Evolutionary conservation across 1,139 yeast genomes (phyloP), one percentile per base, ranked within the genome.

Genomic region (Kodamaea derodonti): DNA sequence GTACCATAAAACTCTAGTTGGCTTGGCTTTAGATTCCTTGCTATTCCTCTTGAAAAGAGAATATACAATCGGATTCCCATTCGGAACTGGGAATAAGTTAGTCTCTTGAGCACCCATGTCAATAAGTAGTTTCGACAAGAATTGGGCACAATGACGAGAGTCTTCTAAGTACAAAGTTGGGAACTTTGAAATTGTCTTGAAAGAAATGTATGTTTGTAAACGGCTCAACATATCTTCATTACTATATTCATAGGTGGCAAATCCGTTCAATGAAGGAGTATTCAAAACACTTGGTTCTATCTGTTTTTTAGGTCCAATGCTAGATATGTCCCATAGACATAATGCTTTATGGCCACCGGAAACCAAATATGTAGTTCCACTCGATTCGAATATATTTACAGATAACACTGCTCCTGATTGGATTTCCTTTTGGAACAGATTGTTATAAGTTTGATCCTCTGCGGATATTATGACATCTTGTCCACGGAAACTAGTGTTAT

Each of bases 131-230:
- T 76, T 73, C 24, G 78, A 71, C 39, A 92, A 59, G 46, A 72
- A 85, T 30, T 81, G 80, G 0, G 97, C 96, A 63, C 98, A 92
- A 30, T 83, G 76, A 40, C 97, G 75, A 6, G 94, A 83, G 30
- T 88, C 95, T 44, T 84, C 85, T 48, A 84, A 71, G 51, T 74
- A 80, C 28, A 68, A 54, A 14, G 76, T 75, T 1, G 86, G 87
- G 31, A 71, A 72, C 43, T 82, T 82, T 10, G 95, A 84, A 9
- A 92, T 84, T 0, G 97, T 87, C 46, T 75, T 78, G 57, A 69
- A 88, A 1, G 84, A 62, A 10, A 88, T 80, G 36, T 84, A 67
- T 33, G 73, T 74, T 13, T 71, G 63, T 39, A 92, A 67, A 4
- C 84, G 75, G 22, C 71, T 65, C 28, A 90, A 54, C 70, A 92